A percentile compares a stretch with the other conserved stretches of the same genome.
Evolutionary conservation across 108 stramenopile genomes (phyloP).

Genomic region (Cylindrotheca fusiformis): DNA sequence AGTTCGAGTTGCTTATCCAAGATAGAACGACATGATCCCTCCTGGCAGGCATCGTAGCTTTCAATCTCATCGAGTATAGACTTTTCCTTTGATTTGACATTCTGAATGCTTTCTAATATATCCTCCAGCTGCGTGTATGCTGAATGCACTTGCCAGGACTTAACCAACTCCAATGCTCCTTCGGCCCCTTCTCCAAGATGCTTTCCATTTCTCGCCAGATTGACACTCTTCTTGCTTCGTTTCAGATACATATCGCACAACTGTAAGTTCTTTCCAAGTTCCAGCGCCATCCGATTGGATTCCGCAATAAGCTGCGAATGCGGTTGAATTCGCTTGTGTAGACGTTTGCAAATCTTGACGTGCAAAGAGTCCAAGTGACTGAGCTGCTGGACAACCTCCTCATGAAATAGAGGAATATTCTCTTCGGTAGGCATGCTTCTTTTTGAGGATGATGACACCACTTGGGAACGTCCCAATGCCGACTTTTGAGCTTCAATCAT

Average conservation of each 20-base stretch:
- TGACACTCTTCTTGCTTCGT: constrained; percentile 13
- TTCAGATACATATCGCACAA: constrained; percentile 37
- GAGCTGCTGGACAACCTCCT: constrained; percentile 33
- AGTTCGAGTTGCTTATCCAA: constrained; percentile 2
- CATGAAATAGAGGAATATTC: constrained; percentile 31
- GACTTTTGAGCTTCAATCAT: not conserved
- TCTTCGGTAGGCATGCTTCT: constrained; percentile 1
- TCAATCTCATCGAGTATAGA: constrained; percentile 21
- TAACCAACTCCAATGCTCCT: constrained; percentile 20
- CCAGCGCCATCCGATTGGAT: constrained; percentile 31
- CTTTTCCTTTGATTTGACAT: constrained; percentile 20
- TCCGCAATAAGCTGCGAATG: constrained; percentile 24
- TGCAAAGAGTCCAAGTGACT: constrained; percentile 31
- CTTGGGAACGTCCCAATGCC: not conserved
- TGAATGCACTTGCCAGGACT: constrained; percentile 20
- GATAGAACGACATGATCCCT: constrained; percentile 12
- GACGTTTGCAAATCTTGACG: constrained; percentile 18
- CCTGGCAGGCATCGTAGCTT: constrained; percentile 11
- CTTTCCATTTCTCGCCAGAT: constrained; percentile 17
- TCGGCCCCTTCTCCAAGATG: constrained; percentile 14
- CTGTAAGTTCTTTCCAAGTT: constrained; percentile 32
- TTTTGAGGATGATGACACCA: not conserved
- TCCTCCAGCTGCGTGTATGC: constrained; percentile 17
- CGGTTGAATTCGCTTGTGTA: constrained; percentile 30
- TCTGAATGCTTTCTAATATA: constrained; percentile 10